These are phyloP conservation scores for Polychaeton citri DNA, from an alignment of 2,329 filamentous ascomycete species.

Conservation along the genomic window DNA sequence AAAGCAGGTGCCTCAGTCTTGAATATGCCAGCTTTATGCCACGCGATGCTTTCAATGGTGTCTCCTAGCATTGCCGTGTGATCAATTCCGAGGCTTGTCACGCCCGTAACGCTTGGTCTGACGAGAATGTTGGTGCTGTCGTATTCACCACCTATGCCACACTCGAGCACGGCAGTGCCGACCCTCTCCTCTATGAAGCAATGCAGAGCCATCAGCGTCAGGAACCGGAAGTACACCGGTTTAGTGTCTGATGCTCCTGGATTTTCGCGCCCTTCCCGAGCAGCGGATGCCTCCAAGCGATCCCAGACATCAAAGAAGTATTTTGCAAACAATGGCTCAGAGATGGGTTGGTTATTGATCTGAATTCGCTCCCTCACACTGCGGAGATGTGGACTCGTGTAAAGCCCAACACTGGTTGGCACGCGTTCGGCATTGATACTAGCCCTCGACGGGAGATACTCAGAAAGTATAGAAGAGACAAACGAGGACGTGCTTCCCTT, in stretches of 20 bases:
- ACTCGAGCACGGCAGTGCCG: conserved; percentile 71
- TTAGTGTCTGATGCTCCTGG: conserved; percentile 47
- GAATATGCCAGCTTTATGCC: conserved; percentile 86
- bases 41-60: conserved; percentile 70
- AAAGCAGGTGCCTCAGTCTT: conserved; percentile 53
- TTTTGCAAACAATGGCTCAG: conserved; percentile 52
- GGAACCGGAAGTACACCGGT: conserved; percentile 82
- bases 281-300: conserved; percentile 38
- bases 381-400: conserved; percentile 75
- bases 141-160: conserved; percentile 86
- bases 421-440: conserved; percentile 18
- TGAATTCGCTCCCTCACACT: conserved; percentile 75
- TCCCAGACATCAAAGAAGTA: conserved; percentile 86
- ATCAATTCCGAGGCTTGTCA: conserved; percentile 75
- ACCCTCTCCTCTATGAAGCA: conserved; percentile 66
- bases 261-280: conserved; percentile 34
- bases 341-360: conserved; percentile 59
- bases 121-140: conserved; percentile 81
- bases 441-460: conserved; percentile 36
- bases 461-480: conserved; percentile 62
- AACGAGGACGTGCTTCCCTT: conserved; percentile 85
- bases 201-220: conserved; percentile 81
- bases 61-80: conserved; percentile 69
- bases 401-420: conserved; percentile 49
- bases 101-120: conserved; percentile 55